phyloP scores from a whole-genome alignment of 2,329 filamentous ascomycete genomes.

The Sarocladiaceae sp. region DNA sequence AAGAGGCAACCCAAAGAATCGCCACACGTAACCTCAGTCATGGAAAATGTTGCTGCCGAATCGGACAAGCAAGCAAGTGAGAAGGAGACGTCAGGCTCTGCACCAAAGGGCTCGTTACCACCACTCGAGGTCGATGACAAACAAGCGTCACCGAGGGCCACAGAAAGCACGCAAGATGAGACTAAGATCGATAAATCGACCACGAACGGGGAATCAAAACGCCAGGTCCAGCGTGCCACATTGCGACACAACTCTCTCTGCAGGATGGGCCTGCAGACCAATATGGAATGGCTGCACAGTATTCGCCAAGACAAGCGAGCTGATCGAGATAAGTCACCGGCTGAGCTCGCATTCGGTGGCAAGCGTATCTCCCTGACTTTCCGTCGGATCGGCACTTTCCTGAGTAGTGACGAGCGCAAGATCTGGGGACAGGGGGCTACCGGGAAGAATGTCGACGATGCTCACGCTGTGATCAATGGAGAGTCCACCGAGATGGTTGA shows the following conservation, averaged over 20 bases:
- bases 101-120: no score
- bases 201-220: conserved; percentile 25
- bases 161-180: conserved; percentile 5
- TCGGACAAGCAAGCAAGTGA: no score
- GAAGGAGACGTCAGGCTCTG: no score
- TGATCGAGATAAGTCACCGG: conserved; percentile 55
- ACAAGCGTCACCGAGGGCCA: conserved; percentile 15
- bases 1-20: conserved; percentile 49
- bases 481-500: conserved; percentile 56
- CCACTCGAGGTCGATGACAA: no score
- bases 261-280: conserved; percentile 72
- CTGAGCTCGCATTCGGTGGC: conserved; percentile 67
- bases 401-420: conserved; percentile 52
- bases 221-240: conserved; percentile 59
- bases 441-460: conserved; percentile 55
- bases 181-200: conserved; percentile 10
- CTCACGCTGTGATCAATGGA: conserved; percentile 62
- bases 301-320: conserved; percentile 82
- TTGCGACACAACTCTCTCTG: conserved; percentile 89
- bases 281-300: conserved; percentile 84
- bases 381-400: conserved; percentile 78
- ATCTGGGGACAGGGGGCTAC: conserved; percentile 94
- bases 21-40: no score
- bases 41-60: no score
- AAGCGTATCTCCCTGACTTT: conserved; percentile 90